These are phyloP conservation scores for Cryptococcus sp. DNA, from an alignment of 1,284 basidiomycete species.

Conservation along the genomic window DNA sequence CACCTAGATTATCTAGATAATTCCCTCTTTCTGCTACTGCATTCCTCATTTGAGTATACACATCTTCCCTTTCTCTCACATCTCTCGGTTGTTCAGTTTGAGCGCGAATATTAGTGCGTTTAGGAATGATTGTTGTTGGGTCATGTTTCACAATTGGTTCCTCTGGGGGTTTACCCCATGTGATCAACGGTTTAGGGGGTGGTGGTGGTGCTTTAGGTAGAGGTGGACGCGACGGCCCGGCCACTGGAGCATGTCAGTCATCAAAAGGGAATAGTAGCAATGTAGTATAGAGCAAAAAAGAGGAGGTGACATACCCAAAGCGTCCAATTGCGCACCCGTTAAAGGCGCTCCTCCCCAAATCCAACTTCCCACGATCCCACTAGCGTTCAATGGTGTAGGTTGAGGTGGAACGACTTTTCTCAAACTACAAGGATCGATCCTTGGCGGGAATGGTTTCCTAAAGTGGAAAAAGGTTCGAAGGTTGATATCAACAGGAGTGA, in stretches of 20 bases:
- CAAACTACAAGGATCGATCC: conserved; percentile 35
- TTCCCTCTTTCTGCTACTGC: conserved; percentile 32
- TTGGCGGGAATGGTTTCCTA: conserved; percentile 45
- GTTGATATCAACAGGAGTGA: conserved; percentile 39
- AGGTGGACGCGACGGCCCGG: conserved; percentile 40
- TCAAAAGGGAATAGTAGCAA: background rate
- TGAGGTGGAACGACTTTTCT: conserved; percentile 35
- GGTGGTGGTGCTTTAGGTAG: conserved; percentile 26
- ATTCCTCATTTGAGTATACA: conserved; percentile 42
- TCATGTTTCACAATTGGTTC: conserved; percentile 10
- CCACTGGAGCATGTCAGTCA: conserved; percentile 21
- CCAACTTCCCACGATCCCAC: conserved; percentile 37
- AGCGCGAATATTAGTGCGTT: conserved; percentile 27
- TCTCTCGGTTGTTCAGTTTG: conserved; percentile 21
- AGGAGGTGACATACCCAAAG: conserved; percentile 25
- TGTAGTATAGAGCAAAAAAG: background rate
- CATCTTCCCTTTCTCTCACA: conserved; percentile 36
- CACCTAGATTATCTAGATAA: conserved; percentile 30
- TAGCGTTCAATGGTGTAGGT: conserved; percentile 35
- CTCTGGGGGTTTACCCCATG: conserved; percentile 40
- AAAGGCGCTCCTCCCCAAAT: conserved; percentile 47
- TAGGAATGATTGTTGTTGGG: conserved; percentile 13
- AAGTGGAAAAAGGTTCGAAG: conserved; percentile 48
- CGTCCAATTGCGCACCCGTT: conserved; percentile 43
- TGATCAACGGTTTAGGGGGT: conserved; percentile 37